Evolutionary conservation across 805 yeast species (phyloP).

Genomic region (Brettanomyces anomalus): DNA sequence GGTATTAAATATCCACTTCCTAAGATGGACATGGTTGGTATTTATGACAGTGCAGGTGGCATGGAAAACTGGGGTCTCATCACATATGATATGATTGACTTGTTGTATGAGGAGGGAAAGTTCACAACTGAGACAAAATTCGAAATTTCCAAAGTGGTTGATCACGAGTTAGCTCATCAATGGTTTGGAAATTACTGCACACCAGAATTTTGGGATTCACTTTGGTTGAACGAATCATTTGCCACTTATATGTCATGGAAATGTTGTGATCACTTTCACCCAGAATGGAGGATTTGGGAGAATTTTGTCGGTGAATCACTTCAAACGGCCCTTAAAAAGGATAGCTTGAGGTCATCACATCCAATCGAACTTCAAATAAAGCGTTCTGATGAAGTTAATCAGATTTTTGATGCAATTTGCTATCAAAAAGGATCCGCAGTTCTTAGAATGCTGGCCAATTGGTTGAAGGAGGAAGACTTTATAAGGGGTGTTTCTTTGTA

Average conservation of each 20-base stretch:
- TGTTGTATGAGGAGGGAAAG: slow-evolving; percentile 39
- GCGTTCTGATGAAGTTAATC: slow-evolving; percentile 73
- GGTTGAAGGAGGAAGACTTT: slow-evolving; percentile 62
- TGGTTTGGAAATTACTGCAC: slow-evolving; percentile 90
- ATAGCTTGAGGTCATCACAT: slow-evolving; percentile 62
- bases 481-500: slow-evolving; percentile 67
- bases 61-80: slow-evolving; percentile 91
- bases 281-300: slow-evolving; percentile 75
- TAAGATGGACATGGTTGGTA: slow-evolving; percentile 73
- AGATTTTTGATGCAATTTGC: slow-evolving; percentile 76
- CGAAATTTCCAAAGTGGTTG: slow-evolving; percentile 74
- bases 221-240: slow-evolving; percentile 86
- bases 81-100: slow-evolving; percentile 54
- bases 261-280: slow-evolving; percentile 61
- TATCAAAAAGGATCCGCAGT: slow-evolving; percentile 76
- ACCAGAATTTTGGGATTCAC: slow-evolving; percentile 91
- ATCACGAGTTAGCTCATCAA: slow-evolving; percentile 88
- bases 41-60: slow-evolving; percentile 78
- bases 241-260: slow-evolving; percentile 81
- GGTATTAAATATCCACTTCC: slow-evolving; percentile 66
- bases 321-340: slow-evolving; percentile 44
- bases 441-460: slow-evolving; percentile 65
- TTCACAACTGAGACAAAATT: slow-evolving; percentile 48
- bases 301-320: slow-evolving; percentile 47
- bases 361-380: slow-evolving; percentile 79